Evolutionary conservation across 2,329 filamentous ascomycete genomes (phyloP), one percentile per base, ranked within the genome.

Genomic region (Lojkania enalia): DNA sequence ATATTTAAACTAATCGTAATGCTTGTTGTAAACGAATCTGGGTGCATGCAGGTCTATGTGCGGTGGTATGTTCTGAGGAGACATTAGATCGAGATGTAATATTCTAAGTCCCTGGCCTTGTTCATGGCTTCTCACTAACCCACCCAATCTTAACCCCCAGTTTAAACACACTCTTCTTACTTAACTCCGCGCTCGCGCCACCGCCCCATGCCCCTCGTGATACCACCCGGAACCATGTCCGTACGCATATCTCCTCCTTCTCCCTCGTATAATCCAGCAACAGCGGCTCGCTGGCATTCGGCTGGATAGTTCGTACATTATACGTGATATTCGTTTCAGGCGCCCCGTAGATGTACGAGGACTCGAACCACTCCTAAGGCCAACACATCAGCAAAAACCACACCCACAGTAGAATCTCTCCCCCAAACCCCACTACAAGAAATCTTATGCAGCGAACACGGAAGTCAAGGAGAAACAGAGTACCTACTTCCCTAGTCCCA

Each of bases 81-180:
- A n/a, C n/a, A n/a, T n/a, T n/a, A n/a, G n/a, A n/a, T n/a, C n/a
- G n/a, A n/a, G n/a, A n/a, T n/a, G n/a, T n/a, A n/a, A n/a, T n/a
- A n/a, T n/a, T n/a, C n/a, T n/a, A n/a, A n/a, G n/a, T n/a, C n/a
- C n/a, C n/a, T n/a, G n/a, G n/a, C n/a, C n/a, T n/a, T n/a, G n/a
- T n/a, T n/a, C n/a, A 27, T 76, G 9, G 81, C 82, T 1, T 67
- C 31, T 15, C 14, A 13, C 11, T 18, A 20, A 36, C 38, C 44
- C 44, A 47, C 25, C 3, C 20, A 20, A 47, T 9, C 27, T 47
- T 47, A 6, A 47, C 33, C 13, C 27, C 35, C 27, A 25, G 31
- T 9, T n/a, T 29, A 36, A 47, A 47, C 5, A 47, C 44, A 33
- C 44, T 42, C 16, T 30, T 42, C 20, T 35, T 37, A 9, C 12